Evolutionary conservation across 2,329 filamentous ascomycete species (phyloP).

Genomic region (Ramularia endophylla): DNA sequence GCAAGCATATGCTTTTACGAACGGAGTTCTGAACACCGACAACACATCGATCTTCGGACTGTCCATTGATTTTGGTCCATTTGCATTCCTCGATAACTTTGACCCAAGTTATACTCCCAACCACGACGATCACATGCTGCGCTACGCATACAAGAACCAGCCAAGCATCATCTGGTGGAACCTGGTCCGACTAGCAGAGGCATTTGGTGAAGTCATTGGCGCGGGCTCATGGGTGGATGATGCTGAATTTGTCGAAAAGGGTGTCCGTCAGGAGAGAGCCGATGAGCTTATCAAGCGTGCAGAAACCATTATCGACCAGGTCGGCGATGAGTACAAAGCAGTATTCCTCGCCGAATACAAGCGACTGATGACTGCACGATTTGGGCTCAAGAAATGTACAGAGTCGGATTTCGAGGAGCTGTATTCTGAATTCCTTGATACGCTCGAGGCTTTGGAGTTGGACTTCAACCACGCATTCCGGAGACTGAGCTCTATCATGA

Average conservation of each 20-base stretch:
- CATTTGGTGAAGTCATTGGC: constrained; percentile 81
- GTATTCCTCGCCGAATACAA: constrained; percentile 90
- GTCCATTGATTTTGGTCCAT: constrained; percentile 91
- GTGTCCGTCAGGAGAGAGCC: constrained; percentile 63
- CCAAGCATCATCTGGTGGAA: constrained; percentile 99
- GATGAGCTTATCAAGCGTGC: constrained; percentile 69
- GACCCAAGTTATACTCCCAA: constrained; percentile 94
- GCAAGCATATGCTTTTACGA: constrained; percentile 99
- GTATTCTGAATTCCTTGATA: constrained; percentile 77
- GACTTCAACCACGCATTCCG: constrained; percentile 97
- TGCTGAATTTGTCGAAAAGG: constrained; percentile 62
- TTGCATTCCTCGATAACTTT: constrained; percentile 97
- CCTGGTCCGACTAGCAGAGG: constrained; percentile 82
- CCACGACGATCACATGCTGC: constrained; percentile 81
- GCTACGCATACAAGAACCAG: constrained; percentile 91
- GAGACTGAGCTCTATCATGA: constrained; percentile 58
- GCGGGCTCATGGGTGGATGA: constrained; percentile 68
- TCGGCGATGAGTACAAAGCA: constrained; percentile 80
- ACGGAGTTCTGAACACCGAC: constrained; percentile 95
- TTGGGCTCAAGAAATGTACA: constrained; percentile 67
- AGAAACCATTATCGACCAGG: constrained; percentile 72
- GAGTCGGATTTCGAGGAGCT: constrained; percentile 72
- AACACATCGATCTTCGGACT: constrained; percentile 90
- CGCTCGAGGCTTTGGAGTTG: constrained; percentile 71
- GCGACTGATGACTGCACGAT: constrained; percentile 68